Evolutionary conservation across 352 stramenopile genomes (phyloP).

Genomic region (Achlya hypogyna): DNA sequence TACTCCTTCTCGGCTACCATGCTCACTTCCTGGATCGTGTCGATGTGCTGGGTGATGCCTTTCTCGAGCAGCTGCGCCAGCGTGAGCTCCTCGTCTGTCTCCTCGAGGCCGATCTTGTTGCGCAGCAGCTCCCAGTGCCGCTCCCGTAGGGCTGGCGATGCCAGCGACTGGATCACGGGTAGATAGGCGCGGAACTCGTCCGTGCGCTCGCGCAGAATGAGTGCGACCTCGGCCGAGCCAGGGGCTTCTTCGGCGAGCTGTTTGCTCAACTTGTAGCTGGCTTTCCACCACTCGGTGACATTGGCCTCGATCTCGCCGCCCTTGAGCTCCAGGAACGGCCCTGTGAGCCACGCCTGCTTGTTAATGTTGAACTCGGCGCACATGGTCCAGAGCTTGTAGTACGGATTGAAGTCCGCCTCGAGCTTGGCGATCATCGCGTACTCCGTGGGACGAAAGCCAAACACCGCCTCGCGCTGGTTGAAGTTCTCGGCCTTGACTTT

Average conservation of each 20-base stretch:
- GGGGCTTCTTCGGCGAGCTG: constrained; percentile 82
- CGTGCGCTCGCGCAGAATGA: constrained; percentile 83
- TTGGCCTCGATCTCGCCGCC: constrained; percentile 80
- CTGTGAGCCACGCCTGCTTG: constrained; percentile 87
- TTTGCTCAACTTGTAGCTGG: constrained; percentile 87
- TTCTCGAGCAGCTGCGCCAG: constrained; percentile 72
- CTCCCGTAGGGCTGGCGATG: constrained; percentile 86
- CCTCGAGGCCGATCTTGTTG: constrained; percentile 84
- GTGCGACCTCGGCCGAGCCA: constrained; percentile 78
- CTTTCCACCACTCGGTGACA: constrained; percentile 91
- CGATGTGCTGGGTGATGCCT: constrained; percentile 79
- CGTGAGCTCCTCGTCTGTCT: constrained; percentile 78
- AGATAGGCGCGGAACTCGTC: constrained; percentile 89
- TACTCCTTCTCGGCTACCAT: constrained; percentile 94
- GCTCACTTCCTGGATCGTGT: constrained; percentile 83
- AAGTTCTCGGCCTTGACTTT: constrained; percentile 88
- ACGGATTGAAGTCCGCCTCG: constrained; percentile 80
- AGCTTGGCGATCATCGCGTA: constrained; percentile 82
- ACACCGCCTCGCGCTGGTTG: constrained; percentile 87
- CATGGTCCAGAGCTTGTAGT: constrained; percentile 94
- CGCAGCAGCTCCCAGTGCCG: constrained; percentile 88
- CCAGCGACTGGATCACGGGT: constrained; percentile 88
- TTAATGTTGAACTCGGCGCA: constrained; percentile 89
- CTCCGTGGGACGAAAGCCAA: constrained; percentile 89
- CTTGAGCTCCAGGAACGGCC: constrained; percentile 86